Conservation (phyloP, 805 yeast species). For the Kodamaea lidongshanica region DNA sequence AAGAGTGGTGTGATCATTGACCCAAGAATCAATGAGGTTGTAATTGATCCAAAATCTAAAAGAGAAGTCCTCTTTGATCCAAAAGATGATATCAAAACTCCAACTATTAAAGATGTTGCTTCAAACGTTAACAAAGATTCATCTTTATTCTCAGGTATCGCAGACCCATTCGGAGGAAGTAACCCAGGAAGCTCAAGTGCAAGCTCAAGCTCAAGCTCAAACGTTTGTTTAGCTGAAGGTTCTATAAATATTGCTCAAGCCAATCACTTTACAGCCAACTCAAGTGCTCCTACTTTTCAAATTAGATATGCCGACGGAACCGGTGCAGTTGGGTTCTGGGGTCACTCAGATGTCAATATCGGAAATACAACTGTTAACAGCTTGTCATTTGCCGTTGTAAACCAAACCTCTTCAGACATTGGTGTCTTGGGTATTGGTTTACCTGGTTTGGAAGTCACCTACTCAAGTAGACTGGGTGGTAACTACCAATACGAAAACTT, state of each 20-base stretch:
- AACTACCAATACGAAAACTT: constrained; percentile 33
- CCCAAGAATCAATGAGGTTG: constrained; percentile 1
- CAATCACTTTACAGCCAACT: constrained; percentile 32
- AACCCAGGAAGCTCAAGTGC: too few species aligned
- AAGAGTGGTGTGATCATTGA: not conserved
- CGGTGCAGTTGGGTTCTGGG: constrained; percentile 50
- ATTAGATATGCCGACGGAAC: constrained; percentile 47
- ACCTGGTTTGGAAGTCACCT: constrained; percentile 60
- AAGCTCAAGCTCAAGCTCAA: constrained; percentile 13
- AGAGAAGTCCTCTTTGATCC: not conserved
- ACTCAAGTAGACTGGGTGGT: constrained; percentile 10
- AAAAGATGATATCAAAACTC: constrained; percentile 3
- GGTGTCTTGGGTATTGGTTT: constrained; percentile 78
- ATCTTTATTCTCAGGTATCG: too few species aligned
- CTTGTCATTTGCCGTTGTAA: constrained; percentile 71
- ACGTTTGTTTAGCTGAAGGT: constrained; percentile 42
- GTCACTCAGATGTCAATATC: constrained; percentile 50
- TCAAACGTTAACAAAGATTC: too few species aligned
- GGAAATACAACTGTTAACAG: constrained; percentile 43
- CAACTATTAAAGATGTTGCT: too few species aligned
- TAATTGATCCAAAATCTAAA: not conserved
- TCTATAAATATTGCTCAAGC: constrained; percentile 42
- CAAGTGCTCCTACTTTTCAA: constrained; percentile 33
- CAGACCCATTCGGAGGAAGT: too few species aligned
- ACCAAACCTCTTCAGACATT: constrained; percentile 20